Conservation (phyloP, 106 monocot species). For the Amphibolis antarctica region DNA sequence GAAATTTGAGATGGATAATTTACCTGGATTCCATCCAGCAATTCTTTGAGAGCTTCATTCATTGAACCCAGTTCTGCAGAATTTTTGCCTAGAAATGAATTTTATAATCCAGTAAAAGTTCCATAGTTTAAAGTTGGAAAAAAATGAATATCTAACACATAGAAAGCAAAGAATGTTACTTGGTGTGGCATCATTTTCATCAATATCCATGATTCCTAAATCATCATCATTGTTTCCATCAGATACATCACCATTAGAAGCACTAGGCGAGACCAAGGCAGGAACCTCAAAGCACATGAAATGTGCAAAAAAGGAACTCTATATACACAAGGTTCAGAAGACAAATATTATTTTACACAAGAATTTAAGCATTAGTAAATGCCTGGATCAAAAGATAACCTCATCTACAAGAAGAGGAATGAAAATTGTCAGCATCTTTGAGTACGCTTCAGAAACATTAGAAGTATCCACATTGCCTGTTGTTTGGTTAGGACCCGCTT, state of each 20-base stretch:
- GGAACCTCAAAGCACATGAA: conserved; percentile 99
- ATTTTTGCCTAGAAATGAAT: conserved; percentile 32
- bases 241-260: conserved; percentile 26
- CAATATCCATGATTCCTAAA: conserved; percentile 66
- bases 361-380: neutral
- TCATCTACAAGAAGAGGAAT: conserved; percentile 99
- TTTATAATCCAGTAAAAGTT: neutral
- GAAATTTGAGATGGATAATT: neutral
- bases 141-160: neutral
- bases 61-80: conserved; percentile 59
- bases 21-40: conserved; percentile 98
- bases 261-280: conserved; percentile 47
- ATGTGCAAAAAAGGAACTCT: conserved; percentile 99
- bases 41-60: conserved; percentile 97
- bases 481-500: conserved; percentile 46
- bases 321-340: neutral
- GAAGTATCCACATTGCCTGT: conserved; percentile 69
- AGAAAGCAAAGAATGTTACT: conserved; percentile 27
- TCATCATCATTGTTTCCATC: conserved; percentile 56
- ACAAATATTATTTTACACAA: neutral
- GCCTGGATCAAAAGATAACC: conserved; percentile 30
- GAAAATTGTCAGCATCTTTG: conserved; percentile 98
- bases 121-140: neutral
- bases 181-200: conserved; percentile 63
- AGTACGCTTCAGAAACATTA: conserved; percentile 93